Evolutionary conservation across 805 yeast species (phyloP), one percentile per base, ranked within the genome.

Genomic region (Starmerella apicola): DNA sequence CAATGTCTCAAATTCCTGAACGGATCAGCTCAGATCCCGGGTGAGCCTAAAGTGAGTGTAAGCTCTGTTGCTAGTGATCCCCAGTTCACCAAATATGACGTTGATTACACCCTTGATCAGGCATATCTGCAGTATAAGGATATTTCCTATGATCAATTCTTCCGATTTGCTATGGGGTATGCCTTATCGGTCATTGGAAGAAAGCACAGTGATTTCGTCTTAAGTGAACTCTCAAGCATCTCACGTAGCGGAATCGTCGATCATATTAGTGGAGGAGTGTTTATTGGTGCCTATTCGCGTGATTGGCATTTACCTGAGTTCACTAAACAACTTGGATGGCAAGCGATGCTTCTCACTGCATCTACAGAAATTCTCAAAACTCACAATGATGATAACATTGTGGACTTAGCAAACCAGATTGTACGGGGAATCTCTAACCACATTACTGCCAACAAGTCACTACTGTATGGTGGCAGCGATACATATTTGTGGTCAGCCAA

Each of bases 281-380:
- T 59, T 18, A 37, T 63, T 21, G 62, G 60, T 45, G 59, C 65
- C 0, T 59, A 59, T 15, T 56, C 64, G 9, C 53, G 52, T 3
- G 66, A 63, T 39, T 63, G 67, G 67, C 53, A 53, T 26, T 46
- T 63, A 27, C 67, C 67, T 3, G 62, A 59, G 32, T 60, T 63
- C 46, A 64, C 60, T 34, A 63, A 63, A 42, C 57, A 59, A 57
- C 53, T 62, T 19, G 53, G 52, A 34, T 66, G 61, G 32, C 66
- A 63, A 43, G 61, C 62, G 1, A 46, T 55, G 24, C 42, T 63
- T 24, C 50, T 63, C 26, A 36, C 48, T 31, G 65, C 63, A 2
- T 57, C 52, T 33, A 42, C 53, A 3, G 58, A 31, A 8, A 34
- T 27, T 18, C 32, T 44, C 17, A 21, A 15, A 13, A 20, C 55